Evolutionary conservation across 805 yeast species (phyloP).

Genomic region (Saccharomycopsis sp.): DNA sequence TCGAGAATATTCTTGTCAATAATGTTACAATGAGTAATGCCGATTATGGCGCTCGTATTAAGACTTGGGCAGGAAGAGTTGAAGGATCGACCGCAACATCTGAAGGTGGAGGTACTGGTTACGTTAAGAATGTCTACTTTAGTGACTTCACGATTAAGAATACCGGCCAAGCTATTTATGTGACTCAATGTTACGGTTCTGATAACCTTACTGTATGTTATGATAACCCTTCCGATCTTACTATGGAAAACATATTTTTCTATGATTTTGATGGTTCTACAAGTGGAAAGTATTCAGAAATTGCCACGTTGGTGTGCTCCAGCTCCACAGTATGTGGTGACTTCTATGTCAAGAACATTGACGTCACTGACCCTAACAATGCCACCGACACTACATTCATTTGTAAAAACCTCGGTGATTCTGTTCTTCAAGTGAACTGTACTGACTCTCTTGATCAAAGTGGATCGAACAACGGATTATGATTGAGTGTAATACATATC

Average conservation of each 20-base stretch:
- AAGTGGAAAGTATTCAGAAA: slow-evolving; percentile 3
- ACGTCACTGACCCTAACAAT: slow-evolving; percentile 4
- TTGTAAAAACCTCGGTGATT: slow-evolving; percentile 11
- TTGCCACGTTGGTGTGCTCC: slow-evolving; percentile 11
- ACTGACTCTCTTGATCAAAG: slow-evolving; percentile 2
- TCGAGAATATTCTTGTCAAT: slow-evolving; percentile 11
- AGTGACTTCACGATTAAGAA: slow-evolving; percentile 6
- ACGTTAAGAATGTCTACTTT: slow-evolving; percentile 9
- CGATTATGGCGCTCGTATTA: slow-evolving; percentile 16
- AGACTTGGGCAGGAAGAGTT: slow-evolving; percentile 16
- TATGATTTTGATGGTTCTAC: slow-evolving; percentile 4
- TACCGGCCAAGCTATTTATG: slow-evolving; percentile 8
- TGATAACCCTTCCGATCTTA: slow-evolving; percentile 5
- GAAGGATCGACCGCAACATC: not conserved
- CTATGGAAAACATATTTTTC: slow-evolving; percentile 2
- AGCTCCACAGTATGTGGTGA: slow-evolving; percentile 6
- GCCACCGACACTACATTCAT: not conserved
- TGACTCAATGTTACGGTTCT: slow-evolving; percentile 12
- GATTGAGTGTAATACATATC: too few relatives aligned
- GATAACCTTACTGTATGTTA: slow-evolving; percentile 3
- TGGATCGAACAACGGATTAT: slow-evolving; percentile 10
- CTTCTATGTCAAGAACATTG: slow-evolving; percentile 4
- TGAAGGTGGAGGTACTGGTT: slow-evolving; percentile 14
- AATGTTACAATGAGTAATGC: slow-evolving; percentile 16
- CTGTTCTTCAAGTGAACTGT: not conserved